Conservation (phyloP, 2,329 filamentous ascomycete species). For the Daldinia eschscholtzii region DNA sequence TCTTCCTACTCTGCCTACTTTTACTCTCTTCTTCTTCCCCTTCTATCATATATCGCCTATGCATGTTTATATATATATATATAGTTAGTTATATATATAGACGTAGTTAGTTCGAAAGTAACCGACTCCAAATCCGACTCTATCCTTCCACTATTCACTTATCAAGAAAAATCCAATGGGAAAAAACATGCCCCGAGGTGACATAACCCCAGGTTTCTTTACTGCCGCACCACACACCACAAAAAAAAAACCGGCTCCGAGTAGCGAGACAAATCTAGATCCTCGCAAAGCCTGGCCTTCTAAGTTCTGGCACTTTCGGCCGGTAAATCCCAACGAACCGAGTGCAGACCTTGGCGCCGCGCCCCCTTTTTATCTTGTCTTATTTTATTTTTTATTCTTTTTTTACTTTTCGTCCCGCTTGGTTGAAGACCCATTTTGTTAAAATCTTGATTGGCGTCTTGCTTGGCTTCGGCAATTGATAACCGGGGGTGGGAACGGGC, state of each 20-base stretch:
- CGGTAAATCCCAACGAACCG: conserved; percentile 20
- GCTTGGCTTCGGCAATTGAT: conserved; percentile 42
- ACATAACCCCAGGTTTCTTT: conserved; percentile 37
- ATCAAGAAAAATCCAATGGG: neutral
- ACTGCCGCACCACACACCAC: conserved; percentile 32
- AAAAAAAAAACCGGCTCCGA: conserved; percentile 8
- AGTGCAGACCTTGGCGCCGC: conserved; percentile 22
- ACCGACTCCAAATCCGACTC: conserved; percentile 14
- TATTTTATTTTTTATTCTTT: neutral
- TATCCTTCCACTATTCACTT: conserved; percentile 6
- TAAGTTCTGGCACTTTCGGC: conserved; percentile 28
- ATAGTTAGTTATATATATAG: neutral
- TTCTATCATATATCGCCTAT: neutral
- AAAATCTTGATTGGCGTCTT: conserved; percentile 22
- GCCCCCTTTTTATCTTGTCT: conserved; percentile 1
- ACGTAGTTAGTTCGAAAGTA: conserved; percentile 3
- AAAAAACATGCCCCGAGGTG: conserved; percentile 9
- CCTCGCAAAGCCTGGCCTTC: conserved; percentile 13
- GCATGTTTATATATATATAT: neutral
- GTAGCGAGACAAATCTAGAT: conserved; percentile 37
- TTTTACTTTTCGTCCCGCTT: conserved; percentile 7
- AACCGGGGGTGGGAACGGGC: conserved; percentile 23
- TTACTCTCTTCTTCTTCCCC: neutral
- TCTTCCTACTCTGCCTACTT: neutral
- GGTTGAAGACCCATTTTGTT: neutral